Conservation (phyloP, 306 rosid species). For the Oxytropis ochrocephala region DNA sequence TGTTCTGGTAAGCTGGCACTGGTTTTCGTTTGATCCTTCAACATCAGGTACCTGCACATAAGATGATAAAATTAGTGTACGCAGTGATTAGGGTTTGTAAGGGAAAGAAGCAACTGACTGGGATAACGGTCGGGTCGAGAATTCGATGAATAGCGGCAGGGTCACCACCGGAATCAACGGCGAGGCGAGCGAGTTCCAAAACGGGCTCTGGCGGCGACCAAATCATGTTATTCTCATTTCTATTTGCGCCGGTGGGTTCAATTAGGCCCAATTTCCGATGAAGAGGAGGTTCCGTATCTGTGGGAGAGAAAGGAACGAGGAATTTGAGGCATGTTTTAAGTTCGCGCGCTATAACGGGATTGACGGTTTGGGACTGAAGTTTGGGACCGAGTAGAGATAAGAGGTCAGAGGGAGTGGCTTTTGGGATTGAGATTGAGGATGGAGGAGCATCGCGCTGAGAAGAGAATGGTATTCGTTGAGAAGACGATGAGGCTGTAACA, state of each 20-base stretch:
- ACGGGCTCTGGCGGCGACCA: conserved; percentile 90
- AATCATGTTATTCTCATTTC: conserved; percentile 45
- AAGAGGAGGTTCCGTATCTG: neutral
- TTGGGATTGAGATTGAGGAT: conserved; percentile 29
- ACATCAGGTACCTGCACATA: conserved; percentile 63
- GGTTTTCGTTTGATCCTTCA: conserved; percentile 48
- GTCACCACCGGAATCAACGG: conserved; percentile 84
- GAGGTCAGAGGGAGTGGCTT: conserved; percentile 73
- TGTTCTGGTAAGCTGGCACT: conserved; percentile 79
- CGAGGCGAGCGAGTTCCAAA: conserved; percentile 73
- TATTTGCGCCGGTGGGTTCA: conserved; percentile 9
- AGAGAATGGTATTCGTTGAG: conserved; percentile 19
- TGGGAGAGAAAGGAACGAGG: conserved; percentile 67
- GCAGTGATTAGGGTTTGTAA: neutral
- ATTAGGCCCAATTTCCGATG: conserved; percentile 30
- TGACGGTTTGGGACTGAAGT: conserved; percentile 35
- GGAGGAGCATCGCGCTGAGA: conserved; percentile 21
- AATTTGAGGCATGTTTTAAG: conserved; percentile 75
- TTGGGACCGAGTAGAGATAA: conserved; percentile 56
- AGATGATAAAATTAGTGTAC: neutral
- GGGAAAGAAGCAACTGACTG: conserved; percentile 34
- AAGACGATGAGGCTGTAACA: conserved; percentile 42
- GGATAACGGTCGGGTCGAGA: conserved; percentile 56
- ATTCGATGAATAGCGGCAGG: conserved; percentile 78
- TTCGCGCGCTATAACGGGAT: conserved; percentile 47